Base-by-base conservation (phyloP, 225 moss, liverwort and hornwort species). In the Bryoerythrophyllum caledonicum region DNA sequence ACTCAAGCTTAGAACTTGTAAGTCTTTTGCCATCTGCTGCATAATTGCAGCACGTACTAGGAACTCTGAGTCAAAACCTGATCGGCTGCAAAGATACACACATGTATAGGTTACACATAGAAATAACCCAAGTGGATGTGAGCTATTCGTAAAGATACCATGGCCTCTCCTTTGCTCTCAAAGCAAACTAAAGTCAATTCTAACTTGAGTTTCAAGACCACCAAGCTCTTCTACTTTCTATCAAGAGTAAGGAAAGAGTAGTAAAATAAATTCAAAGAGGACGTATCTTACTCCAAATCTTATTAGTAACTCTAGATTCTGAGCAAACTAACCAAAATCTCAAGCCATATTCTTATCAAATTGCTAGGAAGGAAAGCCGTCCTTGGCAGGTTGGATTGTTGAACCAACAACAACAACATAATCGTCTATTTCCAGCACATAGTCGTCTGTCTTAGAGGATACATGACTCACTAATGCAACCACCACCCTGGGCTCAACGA, bases 31-130 rank as follows among this genome's bases (percentile, higher is more conserved):
- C 24, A 65, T 75, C 56, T 57, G 65, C 65, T 34, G 65, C 65
- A 75, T 15, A 75, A 75, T 82, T 58, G 25, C 48, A 63, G 64
- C 74, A 64, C 82, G 78, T 28, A 20, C 49, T 21, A 44, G 27
- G 56, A 66, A 21, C 17, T 75, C 82, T 4, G 64, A 59, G n/a
- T 70, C 70, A 70, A 16, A 8, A 59, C 32, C 74, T 43, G 70
- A 16, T 60, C 65, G 70, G 69, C 82, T 82, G 82, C 60, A 71
- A 71, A 65, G 13, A 59, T 9, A 44, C 15, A 44, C 65, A 41
- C 21, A 30, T 44, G 44, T 14, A 44, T n/a, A 51, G 48, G 55
- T 55, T 20, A 38, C 26, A 38, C 54, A 64, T 27, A 55, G 38
- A 69, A 57, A 60, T 34, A 72, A 78, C 15, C 4, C 0, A 34